Evolutionary conservation across 257 asterid species (phyloP), one percentile per base, ranked within the genome.

Genomic region (Galeopsis tetrahit): DNA sequence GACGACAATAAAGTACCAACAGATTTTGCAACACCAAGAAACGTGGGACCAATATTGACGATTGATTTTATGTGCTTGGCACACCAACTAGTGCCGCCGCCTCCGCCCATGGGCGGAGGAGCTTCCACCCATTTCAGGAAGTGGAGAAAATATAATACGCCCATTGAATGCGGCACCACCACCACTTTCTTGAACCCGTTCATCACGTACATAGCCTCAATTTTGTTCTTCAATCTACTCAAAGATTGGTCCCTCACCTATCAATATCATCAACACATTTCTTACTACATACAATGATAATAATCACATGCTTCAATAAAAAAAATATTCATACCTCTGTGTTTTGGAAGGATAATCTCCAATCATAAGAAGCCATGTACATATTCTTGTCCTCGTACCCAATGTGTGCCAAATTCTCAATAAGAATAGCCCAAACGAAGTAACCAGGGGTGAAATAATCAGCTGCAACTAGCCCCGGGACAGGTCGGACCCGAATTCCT

Each of bases 91-190:
- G 88, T 77, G 51, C 93, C 96, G 4, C 97, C 97, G 1, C 90
- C 97, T 2, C 97, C 97, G 57, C 98, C 98, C 84, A 84, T 70
- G 4, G 97, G 96, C 0, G 82, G 69, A 34, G 90, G 86, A 7
- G 92, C 80, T 77, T 94, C 99, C 2, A 94, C 97, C 99, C 99
- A 94, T 76, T 89, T 89, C 66, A 94, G 77, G 83, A 91, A 94
- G 66, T 94, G 97, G 52, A 91, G 96, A 66, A 94, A 91, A 80
- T 94, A 94, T 62, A 80, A 83, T 1, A 74, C 93, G 2, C 99
- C 99, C 98, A 91, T 94, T 1, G 99, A 94, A 80, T 94, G 99
- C 38, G 99, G 99, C 71, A 94, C 95, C 77, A 88, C 95, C 82
- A 89, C 97, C 82, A 91, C 97, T 73, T 89, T 91, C 78, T 80